Base-by-base conservation (phyloP, 2,329 filamentous ascomycete species). In the Fusarium continuum region DNA sequence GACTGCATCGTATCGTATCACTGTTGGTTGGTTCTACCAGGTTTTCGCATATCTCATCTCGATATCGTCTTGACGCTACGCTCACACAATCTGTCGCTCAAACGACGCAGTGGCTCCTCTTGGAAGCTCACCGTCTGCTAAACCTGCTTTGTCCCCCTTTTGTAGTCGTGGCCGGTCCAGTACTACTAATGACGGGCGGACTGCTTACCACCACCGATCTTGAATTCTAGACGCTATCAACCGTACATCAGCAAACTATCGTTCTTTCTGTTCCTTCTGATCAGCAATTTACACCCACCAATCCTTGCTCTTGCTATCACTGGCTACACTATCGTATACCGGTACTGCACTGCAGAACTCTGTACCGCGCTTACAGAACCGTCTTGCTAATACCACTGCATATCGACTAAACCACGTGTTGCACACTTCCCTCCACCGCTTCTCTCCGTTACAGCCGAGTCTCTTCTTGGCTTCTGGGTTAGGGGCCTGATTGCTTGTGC, bases 381-480 rank as follows among this genome's bases (percentile, higher is more conserved):
- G 38, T 32, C 32, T 31, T 16, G 26, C 29, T 31, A 16, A 16
- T 22, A n/a, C 39, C 25, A 16, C 40, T 62, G 47, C 62, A 61
- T 66, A 67, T 52, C 58, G 53, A 50, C 46, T 59, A 41, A 61
- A 67, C 65, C 65, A 65, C 65, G 65, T 69, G 65, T 70, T 68
- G 51, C 39, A 44, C 60, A 46, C 43, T 19, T 49, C 46, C 51
- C 56, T 39, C 56, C 61, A 61, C 61, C 55, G 45, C 50, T 61
- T 62, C 56, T 65, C 41, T 47, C 62, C 56, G 56, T 45, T 25
- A 28, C 47, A 63, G 39, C 62, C 61, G 46, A 36, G 39, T 39
- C 17, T 58, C 62, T 34, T 58, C 62, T 64, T 64, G 61, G 49
- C 61, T 63, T 45, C 44, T 34, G 38, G 16, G 22, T 44, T 47